These are phyloP conservation scores for Allium fistulosum DNA, from an alignment of 106 monocot genomes.

Conservation along the genomic window DNA sequence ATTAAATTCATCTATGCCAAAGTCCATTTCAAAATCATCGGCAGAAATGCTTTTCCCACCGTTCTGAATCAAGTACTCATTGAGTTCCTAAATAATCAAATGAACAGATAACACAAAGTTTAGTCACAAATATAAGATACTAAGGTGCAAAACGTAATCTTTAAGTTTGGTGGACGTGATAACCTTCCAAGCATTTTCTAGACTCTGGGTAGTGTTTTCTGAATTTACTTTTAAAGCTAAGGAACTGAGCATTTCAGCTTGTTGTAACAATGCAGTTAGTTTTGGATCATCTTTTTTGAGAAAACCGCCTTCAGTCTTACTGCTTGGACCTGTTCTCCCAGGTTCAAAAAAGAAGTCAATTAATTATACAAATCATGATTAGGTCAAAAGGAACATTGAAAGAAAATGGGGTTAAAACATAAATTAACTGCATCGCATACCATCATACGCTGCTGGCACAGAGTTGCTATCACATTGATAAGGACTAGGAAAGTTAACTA, in stretches of 20 bases:
- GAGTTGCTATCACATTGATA: slow-evolving; percentile 2
- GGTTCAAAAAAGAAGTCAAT: not conserved
- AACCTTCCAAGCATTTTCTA: slow-evolving; percentile 95
- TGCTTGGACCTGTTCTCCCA: slow-evolving; percentile 18
- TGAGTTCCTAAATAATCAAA: slow-evolving; percentile 58
- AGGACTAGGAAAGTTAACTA: slow-evolving; percentile 3
- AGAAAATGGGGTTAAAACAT: not conserved
- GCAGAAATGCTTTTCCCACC: slow-evolving; percentile 24
- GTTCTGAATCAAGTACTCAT: slow-evolving; percentile 47
- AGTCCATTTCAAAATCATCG: slow-evolving; percentile 27
- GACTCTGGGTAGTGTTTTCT: slow-evolving; percentile 42
- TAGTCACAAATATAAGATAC: not conserved
- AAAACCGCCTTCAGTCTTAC: slow-evolving; percentile 26
- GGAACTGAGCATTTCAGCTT: slow-evolving; percentile 69
- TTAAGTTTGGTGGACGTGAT: not conserved
- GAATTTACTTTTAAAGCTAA: slow-evolving; percentile 65
- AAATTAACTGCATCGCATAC: slow-evolving; percentile 14
- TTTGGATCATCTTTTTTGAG: slow-evolving; percentile 75
- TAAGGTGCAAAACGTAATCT: too few relatives aligned
- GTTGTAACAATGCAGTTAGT: slow-evolving; percentile 60
- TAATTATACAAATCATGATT: too few relatives aligned
- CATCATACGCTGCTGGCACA: slow-evolving; percentile 8
- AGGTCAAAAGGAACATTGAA: too few relatives aligned
- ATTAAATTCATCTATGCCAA: slow-evolving; percentile 48
- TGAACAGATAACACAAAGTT: not conserved